Percentiles rank a stretch among this genome's conserved stretches.
phyloP scores from a whole-genome alignment of 345 rosid species.

The Alliaria petiolata region DNA sequence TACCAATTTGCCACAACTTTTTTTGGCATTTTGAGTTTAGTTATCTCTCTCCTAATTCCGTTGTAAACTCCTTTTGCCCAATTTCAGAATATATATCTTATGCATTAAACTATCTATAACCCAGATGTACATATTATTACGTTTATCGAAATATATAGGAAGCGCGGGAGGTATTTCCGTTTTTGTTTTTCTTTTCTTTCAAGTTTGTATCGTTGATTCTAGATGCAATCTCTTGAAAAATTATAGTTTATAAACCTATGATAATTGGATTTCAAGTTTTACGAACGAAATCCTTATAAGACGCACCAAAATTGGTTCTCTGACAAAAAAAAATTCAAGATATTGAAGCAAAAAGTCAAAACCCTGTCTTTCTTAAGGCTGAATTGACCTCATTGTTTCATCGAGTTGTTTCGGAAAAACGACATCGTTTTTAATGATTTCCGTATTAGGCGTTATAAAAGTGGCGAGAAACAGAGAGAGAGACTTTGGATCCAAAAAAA shows the following conservation, averaged over 20 bases:
- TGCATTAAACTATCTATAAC: not conserved
- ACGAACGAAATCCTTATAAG: not conserved
- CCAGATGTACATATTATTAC: too few species aligned
- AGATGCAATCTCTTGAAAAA: too few species aligned
- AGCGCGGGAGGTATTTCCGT: too few species aligned
- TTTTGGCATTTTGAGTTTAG: slow-evolving; percentile 25
- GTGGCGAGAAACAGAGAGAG: too few species aligned
- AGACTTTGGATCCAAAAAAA: not conserved
- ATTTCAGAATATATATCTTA: not conserved
- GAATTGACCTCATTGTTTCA: not conserved
- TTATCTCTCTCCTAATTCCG: slow-evolving; percentile 11
- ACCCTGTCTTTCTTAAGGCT: not conserved
- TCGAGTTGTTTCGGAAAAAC: not conserved
- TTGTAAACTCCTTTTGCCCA: not conserved
- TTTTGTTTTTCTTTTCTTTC: too few species aligned
- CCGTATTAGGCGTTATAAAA: not conserved
- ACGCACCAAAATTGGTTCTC: not conserved
- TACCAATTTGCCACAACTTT: slow-evolving; percentile 21
- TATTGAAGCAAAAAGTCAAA: not conserved
- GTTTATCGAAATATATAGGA: not conserved
- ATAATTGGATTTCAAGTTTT: too few species aligned
- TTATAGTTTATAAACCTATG: too few species aligned
- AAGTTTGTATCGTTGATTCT: too few species aligned
- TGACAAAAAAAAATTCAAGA: not conserved
- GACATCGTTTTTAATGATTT: not conserved